Conservation (phyloP, 257 asterid genomes). For the Euphrasia confusa region DNA sequence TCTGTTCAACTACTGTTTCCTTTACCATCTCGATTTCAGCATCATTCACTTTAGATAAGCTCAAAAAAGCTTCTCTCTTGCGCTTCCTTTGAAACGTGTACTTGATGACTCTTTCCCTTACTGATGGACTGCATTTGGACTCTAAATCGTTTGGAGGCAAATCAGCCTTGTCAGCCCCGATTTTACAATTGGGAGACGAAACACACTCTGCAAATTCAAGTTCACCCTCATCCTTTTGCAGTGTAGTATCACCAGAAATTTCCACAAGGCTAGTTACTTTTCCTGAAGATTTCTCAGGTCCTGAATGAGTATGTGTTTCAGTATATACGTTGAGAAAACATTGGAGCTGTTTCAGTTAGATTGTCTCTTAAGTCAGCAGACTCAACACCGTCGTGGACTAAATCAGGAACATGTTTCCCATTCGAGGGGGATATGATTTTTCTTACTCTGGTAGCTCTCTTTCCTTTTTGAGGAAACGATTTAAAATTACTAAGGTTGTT, state of each 20-base stretch:
- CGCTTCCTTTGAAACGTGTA: slow-evolving; percentile 81
- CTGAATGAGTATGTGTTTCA: slow-evolving; percentile 24
- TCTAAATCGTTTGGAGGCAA: slow-evolving; percentile 15
- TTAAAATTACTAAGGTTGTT: slow-evolving; percentile 27
- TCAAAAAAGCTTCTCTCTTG: slow-evolving; percentile 44
- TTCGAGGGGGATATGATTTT: slow-evolving; percentile 21
- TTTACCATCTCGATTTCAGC: slow-evolving; percentile 27
- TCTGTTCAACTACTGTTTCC: slow-evolving; percentile 25
- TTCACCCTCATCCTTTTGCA: slow-evolving; percentile 30
- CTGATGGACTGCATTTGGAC: slow-evolving; percentile 24
- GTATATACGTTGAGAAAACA: slow-evolving; percentile 16
- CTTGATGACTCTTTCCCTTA: slow-evolving; percentile 51
- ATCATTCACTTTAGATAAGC: slow-evolving; percentile 31
- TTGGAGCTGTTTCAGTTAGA: not conserved
- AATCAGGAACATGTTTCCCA: not conserved
- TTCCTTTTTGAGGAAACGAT: slow-evolving; percentile 41
- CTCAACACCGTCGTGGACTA: not conserved
- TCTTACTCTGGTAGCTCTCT: slow-evolving; percentile 43
- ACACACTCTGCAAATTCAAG: not conserved
- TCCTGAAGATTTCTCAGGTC: slow-evolving; percentile 25
- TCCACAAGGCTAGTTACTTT: slow-evolving; percentile 19
- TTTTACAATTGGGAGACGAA: slow-evolving; percentile 25
- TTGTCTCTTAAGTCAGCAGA: not conserved
- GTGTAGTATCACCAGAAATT: slow-evolving; percentile 14
- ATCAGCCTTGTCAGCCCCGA: slow-evolving; percentile 30